Evolutionary conservation across 768 basidiomycete species (phyloP).

Genomic region (Grammothele lineata): DNA sequence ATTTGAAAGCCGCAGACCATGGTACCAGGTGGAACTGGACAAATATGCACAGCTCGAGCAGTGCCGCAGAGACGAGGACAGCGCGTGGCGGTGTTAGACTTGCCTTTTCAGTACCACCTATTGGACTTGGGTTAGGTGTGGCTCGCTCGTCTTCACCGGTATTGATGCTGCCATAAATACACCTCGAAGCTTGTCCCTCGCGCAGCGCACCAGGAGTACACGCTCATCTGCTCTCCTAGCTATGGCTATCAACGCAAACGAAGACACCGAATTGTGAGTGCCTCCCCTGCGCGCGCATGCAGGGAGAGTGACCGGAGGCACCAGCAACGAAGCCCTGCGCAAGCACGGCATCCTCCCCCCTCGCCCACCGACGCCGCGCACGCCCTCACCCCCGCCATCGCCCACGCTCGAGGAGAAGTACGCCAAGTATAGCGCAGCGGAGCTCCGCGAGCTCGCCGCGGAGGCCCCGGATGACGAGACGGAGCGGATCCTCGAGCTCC

Average conservation of each 20-base stretch:
- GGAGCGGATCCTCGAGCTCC: constrained; percentile 66
- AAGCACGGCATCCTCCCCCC: constrained; percentile 90
- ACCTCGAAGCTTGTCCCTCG: too few species aligned
- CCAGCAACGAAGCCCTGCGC: constrained; percentile 88
- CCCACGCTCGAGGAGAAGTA: constrained; percentile 68
- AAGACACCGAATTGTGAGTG: constrained; percentile 95
- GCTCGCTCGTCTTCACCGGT: too few species aligned
- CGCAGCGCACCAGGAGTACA: too few species aligned
- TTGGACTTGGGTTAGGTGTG: too few species aligned
- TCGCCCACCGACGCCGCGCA: constrained; percentile 57
- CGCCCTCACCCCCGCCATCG: constrained; percentile 79
- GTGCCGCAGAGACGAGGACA: too few species aligned
- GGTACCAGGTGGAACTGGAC: too few species aligned
- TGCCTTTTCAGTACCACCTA: too few species aligned
- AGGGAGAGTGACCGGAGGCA: constrained; percentile 9
- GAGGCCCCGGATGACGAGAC: constrained; percentile 74
- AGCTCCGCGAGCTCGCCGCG: constrained; percentile 66
- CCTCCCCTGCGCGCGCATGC: neutral
- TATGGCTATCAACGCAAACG: constrained; percentile 77
- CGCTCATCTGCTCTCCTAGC: neutral
- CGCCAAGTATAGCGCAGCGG: constrained; percentile 54
- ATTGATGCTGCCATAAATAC: too few species aligned
- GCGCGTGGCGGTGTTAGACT: too few species aligned
- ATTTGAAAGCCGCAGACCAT: too few species aligned
- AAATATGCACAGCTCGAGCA: too few species aligned